These are phyloP conservation scores for Xylaria sp. DNA, from an alignment of 495 filamentous ascomycete genomes.

Conservation along the genomic window DNA sequence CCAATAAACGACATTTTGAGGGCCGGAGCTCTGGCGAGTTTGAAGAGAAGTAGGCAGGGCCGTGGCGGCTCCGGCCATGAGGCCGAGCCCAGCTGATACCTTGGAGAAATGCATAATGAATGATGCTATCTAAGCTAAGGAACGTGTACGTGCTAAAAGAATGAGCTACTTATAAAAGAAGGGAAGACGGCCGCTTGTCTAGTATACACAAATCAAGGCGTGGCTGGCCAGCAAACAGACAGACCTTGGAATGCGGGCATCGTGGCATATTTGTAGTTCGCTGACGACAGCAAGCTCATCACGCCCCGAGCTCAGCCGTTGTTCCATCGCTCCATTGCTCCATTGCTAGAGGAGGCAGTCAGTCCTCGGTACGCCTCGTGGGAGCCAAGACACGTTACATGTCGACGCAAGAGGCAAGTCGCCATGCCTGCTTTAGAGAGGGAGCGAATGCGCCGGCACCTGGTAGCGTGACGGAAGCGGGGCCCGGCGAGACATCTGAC, in stretches of 20 bases:
- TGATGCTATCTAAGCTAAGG: constrained; percentile 24
- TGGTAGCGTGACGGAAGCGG: constrained; percentile 4
- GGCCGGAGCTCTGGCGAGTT: constrained; percentile 35
- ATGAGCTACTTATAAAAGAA: constrained; percentile 25
- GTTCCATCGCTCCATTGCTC: not conserved
- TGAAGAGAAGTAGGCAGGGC: constrained; percentile 40
- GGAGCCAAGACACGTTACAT: constrained; percentile 43
- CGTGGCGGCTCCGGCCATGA: constrained; percentile 38
- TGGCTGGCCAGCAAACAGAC: constrained; percentile 17
- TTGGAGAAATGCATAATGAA: constrained; percentile 41
- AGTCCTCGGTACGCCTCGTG: constrained; percentile 14
- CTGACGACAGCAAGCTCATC: not conserved
- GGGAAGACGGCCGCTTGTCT: constrained; percentile 10
- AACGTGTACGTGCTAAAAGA: constrained; percentile 35
- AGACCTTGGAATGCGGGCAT: constrained; percentile 27
- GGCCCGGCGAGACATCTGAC: constrained; percentile 21
- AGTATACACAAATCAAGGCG: constrained; percentile 14
- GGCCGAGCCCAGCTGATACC: constrained; percentile 38
- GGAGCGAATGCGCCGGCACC: constrained; percentile 2
- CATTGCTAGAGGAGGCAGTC: no score
- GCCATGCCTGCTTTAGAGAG: constrained; percentile 7
- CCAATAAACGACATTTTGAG: constrained; percentile 54
- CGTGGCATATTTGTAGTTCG: constrained; percentile 31
- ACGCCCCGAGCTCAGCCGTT: constrained; percentile 5
- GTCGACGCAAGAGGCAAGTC: constrained; percentile 31